phyloP scores from a whole-genome alignment of 2,329 filamentous ascomycete genomes.

The Colletotrichum spinosum region DNA sequence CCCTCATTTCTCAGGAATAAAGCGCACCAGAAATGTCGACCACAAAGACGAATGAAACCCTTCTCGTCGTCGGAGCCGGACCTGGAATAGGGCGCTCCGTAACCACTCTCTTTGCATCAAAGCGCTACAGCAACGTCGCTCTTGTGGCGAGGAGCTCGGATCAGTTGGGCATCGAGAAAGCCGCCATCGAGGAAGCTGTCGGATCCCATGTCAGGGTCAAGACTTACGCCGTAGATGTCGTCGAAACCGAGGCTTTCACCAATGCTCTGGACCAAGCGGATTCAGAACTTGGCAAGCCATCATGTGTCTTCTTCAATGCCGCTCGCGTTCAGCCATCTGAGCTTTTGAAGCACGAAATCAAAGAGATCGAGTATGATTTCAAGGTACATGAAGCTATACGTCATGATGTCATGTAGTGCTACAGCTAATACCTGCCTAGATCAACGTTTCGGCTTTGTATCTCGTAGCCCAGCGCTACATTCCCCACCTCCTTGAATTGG shows the following conservation, averaged over 20 bases:
- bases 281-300: conserved; percentile 53
- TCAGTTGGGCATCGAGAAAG: conserved; percentile 52
- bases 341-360: conserved; percentile 53
- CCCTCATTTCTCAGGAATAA: too few relatives aligned
- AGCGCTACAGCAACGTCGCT: conserved; percentile 51
- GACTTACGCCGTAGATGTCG: conserved; percentile 57
- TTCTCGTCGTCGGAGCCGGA: conserved; percentile 14
- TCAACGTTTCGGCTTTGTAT: conserved; percentile 61
- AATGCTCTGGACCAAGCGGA: conserved; percentile 54
- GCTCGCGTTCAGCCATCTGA: conserved; percentile 57
- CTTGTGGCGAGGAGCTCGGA: conserved; percentile 57
- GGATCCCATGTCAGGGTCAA: conserved; percentile 49
- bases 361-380: conserved; percentile 62
- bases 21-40: too few relatives aligned
- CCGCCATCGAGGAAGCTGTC: conserved; percentile 46
- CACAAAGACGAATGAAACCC: conserved; percentile 30
- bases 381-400: conserved; percentile 47
- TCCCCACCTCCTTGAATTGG: conserved; percentile 52
- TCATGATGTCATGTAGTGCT: neutral
- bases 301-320: conserved; percentile 65
- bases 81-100: conserved; percentile 12
- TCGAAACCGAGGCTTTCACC: conserved; percentile 51
- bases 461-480: conserved; percentile 58
- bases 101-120: conserved; percentile 9
- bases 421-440: conserved; percentile 42